Percentiles rank a stretch among this genome's conserved stretches.
Conservation (phyloP, 2,329 filamentous ascomycete species). For the Pezicula carpinea region DNA sequence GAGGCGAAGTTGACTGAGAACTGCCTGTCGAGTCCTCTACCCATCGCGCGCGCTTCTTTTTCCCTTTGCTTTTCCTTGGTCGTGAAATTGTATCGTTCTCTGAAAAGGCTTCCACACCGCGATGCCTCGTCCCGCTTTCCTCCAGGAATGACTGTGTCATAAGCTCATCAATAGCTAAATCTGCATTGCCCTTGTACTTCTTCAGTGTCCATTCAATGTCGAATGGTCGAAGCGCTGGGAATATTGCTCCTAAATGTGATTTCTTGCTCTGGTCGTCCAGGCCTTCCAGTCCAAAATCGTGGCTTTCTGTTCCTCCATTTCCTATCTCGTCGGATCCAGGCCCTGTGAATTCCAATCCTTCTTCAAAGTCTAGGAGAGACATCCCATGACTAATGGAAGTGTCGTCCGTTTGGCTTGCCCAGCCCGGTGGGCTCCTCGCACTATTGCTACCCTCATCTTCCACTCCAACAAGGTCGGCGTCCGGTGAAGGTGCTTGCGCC, state of each 20-base stretch:
- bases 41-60: conserved; percentile 26
- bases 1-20: not conserved
- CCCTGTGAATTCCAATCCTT: conserved; percentile 20
- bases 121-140: conserved; percentile 56
- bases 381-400: conserved; percentile 23
- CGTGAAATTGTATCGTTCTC: conserved; percentile 39
- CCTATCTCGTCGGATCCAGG: conserved; percentile 43
- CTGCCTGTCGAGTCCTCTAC: conserved; percentile 24
- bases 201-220: conserved; percentile 64
- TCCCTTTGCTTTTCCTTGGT: conserved; percentile 35
- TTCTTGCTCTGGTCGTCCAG: conserved; percentile 59
- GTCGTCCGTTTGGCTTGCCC: conserved; percentile 24
- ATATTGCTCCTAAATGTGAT: conserved; percentile 61
- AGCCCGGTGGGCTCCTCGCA: conserved; percentile 16
- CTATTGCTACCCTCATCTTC: conserved; percentile 16
- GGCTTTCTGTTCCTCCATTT: conserved; percentile 45
- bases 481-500: conserved; percentile 17
- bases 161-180: conserved; percentile 71
- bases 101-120: conserved; percentile 80
- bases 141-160: conserved; percentile 76
- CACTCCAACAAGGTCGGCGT: not conserved
- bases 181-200: conserved; percentile 63
- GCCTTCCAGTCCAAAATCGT: conserved; percentile 27
- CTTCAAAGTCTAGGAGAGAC: conserved; percentile 19
- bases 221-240: conserved; percentile 61